A percentile compares a stretch with the other conserved stretches of the same genome.
Conservation (phyloP, 1,284 basidiomycete species). For the Naganishia cerealis region DNA sequence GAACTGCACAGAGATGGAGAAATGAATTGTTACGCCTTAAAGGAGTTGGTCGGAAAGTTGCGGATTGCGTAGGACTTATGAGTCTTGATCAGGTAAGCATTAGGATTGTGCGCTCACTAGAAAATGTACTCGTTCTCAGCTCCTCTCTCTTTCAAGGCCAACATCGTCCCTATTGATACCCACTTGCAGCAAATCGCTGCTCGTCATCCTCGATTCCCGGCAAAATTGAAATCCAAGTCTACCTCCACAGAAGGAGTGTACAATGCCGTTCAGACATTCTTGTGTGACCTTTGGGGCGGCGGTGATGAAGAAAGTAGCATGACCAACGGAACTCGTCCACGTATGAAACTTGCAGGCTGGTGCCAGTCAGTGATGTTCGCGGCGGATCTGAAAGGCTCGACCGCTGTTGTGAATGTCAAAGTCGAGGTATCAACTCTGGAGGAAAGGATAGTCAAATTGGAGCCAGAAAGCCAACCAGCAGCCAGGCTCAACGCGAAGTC, state of each 20-base stretch:
- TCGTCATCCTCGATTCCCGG: constrained; percentile 73
- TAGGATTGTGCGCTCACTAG: neutral
- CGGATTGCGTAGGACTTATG: constrained; percentile 93
- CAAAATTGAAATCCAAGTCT: constrained; percentile 52
- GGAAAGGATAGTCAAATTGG: neutral
- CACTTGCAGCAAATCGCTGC: constrained; percentile 84
- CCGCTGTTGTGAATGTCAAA: constrained; percentile 24
- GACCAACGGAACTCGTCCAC: constrained; percentile 36
- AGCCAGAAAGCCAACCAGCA: neutral
- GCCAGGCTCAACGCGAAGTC: neutral
- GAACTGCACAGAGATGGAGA: constrained; percentile 51
- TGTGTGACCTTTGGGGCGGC: constrained; percentile 69
- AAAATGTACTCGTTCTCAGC: neutral
- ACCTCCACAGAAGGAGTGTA: constrained; percentile 74
- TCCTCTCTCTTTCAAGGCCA: constrained; percentile 59
- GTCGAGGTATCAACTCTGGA: neutral
- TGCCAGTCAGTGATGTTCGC: constrained; percentile 73
- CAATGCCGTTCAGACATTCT: constrained; percentile 68
- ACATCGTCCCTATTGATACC: constrained; percentile 87
- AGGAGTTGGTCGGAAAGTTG: constrained; percentile 93
- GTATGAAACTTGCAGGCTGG: constrained; percentile 73
- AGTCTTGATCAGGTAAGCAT: constrained; percentile 78
- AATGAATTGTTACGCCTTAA: constrained; percentile 74
- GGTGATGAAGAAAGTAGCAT: constrained; percentile 28
- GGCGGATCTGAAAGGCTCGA: constrained; percentile 44